Conservation (phyloP, 2,329 filamentous ascomycete genomes). For the Calonectria pteridis region DNA sequence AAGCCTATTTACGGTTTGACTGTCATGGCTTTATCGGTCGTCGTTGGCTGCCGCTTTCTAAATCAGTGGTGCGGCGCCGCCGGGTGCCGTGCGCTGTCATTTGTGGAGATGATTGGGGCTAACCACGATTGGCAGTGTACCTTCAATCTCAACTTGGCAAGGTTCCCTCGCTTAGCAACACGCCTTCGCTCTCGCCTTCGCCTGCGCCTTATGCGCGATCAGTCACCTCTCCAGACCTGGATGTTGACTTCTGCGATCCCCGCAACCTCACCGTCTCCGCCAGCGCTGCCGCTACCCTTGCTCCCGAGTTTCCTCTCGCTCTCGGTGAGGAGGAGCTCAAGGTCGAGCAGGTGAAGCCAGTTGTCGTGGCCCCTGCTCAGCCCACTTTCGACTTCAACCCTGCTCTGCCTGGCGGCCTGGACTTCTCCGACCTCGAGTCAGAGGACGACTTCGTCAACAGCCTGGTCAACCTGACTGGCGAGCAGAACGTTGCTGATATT, state of each 20-base stretch:
- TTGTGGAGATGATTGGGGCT: constrained; percentile 48
- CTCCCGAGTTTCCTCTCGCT: constrained; percentile 75
- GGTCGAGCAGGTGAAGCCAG: constrained; percentile 63
- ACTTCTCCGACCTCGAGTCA: constrained; percentile 89
- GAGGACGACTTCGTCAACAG: constrained; percentile 85
- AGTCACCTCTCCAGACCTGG: constrained; percentile 72
- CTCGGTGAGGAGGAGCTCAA: constrained; percentile 75
- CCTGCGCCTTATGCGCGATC: constrained; percentile 83
- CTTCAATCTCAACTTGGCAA: constrained; percentile 60
- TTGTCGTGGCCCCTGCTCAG: constrained; percentile 55
- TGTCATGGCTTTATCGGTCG: constrained; percentile 21
- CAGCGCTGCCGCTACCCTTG: constrained; percentile 60
- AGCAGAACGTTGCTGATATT: constrained; percentile 64
- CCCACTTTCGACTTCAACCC: constrained; percentile 65
- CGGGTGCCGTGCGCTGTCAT: constrained; percentile 36
- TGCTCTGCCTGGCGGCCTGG: constrained; percentile 70
- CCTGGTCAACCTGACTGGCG: constrained; percentile 74
- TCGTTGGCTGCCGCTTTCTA: constrained; percentile 35
- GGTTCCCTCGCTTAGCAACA: constrained; percentile 72
- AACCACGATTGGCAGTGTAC: constrained; percentile 60
- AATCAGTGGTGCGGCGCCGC: constrained; percentile 37
- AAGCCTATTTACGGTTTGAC: constrained; percentile 38
- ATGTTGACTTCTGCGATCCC: constrained; percentile 91
- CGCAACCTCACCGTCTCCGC: constrained; percentile 83
- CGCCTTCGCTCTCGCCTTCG: constrained; percentile 87